phyloP scores from a whole-genome alignment of 768 basidiomycete genomes.

The Pulveroboletus sp. region DNA sequence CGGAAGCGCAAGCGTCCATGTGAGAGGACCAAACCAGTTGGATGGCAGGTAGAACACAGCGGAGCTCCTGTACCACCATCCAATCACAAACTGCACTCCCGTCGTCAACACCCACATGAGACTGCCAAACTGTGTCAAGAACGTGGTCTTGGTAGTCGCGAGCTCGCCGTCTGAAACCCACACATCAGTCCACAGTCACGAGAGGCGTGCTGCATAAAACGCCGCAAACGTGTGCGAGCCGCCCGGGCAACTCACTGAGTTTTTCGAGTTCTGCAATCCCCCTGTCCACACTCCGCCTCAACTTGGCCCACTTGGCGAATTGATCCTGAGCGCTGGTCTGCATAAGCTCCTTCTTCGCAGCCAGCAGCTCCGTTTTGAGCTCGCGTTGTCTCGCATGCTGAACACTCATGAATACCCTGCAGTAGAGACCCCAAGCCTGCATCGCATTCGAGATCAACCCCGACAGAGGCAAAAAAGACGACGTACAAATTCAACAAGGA shows the following conservation, averaged over 20 bases:
- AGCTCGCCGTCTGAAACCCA: conserved; percentile 58
- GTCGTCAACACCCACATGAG: conserved; percentile 82
- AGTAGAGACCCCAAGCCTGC: conserved; percentile 74
- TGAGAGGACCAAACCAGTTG: conserved; percentile 85
- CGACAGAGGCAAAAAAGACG: neutral
- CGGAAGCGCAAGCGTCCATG: conserved; percentile 86
- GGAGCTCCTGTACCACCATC: conserved; percentile 88
- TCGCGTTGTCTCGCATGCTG: conserved; percentile 54
- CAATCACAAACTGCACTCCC: conserved; percentile 76
- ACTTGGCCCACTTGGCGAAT: conserved; percentile 97
- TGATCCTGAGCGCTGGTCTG: conserved; percentile 95
- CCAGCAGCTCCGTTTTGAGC: conserved; percentile 77
- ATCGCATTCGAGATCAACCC: conserved; percentile 1
- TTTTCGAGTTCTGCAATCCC: conserved; percentile 86
- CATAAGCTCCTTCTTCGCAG: conserved; percentile 77
- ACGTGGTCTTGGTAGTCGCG: conserved; percentile 52
- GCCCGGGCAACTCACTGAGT: conserved; percentile 59
- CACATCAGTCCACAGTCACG: neutral
- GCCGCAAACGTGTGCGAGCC: neutral
- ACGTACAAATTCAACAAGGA: conserved; percentile 76
- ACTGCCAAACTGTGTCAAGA: conserved; percentile 67
- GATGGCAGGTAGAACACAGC: conserved; percentile 91
- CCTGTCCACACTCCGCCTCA: conserved; percentile 88
- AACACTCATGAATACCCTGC: conserved; percentile 56
- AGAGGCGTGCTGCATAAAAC: neutral